phyloP scores from a whole-genome alignment of 2,329 filamentous ascomycete genomes.

The Calonectria pauciramosa region DNA sequence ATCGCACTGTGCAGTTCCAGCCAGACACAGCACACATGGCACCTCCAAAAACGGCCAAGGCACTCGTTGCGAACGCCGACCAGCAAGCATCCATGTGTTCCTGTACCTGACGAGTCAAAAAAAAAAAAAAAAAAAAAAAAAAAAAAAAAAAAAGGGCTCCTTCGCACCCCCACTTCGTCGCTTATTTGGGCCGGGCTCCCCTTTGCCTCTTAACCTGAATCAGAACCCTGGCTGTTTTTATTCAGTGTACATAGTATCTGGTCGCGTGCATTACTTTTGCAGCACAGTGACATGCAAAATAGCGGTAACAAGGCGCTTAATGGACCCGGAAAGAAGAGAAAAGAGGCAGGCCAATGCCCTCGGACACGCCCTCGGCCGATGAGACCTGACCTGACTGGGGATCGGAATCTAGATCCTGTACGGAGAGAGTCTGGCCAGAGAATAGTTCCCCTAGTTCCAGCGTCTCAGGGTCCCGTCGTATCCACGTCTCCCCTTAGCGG shows the following conservation, averaged over 20 bases:
- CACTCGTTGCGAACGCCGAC: not conserved
- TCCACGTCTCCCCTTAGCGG: slow-evolving; percentile 17
- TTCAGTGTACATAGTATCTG: not conserved
- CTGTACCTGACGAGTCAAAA: slow-evolving; percentile 2
- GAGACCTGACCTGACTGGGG: not conserved
- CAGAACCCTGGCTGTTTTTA: slow-evolving; percentile 4
- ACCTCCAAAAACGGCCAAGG: not conserved
- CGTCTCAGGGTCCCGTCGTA: slow-evolving; percentile 14
- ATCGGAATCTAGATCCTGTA: not conserved
- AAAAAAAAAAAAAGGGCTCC: not conserved
- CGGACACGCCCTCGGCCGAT: not conserved
- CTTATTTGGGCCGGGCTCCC: not conserved
- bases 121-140: not conserved
- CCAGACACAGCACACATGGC: not conserved
- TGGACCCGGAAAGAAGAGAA: not conserved
- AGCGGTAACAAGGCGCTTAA: not conserved
- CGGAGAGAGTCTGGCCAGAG: not conserved
- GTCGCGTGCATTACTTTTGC: slow-evolving; percentile 12
- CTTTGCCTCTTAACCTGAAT: slow-evolving; percentile 14
- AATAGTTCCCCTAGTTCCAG: slow-evolving; percentile 5
- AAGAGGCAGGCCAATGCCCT: not conserved
- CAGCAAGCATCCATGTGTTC: not conserved
- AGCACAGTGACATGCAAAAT: not conserved
- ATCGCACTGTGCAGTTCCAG: not conserved
- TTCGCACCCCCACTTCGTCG: not conserved